Conservation (phyloP, 2,329 filamentous ascomycete genomes). For the Ophiosphaerella herpotricha region DNA sequence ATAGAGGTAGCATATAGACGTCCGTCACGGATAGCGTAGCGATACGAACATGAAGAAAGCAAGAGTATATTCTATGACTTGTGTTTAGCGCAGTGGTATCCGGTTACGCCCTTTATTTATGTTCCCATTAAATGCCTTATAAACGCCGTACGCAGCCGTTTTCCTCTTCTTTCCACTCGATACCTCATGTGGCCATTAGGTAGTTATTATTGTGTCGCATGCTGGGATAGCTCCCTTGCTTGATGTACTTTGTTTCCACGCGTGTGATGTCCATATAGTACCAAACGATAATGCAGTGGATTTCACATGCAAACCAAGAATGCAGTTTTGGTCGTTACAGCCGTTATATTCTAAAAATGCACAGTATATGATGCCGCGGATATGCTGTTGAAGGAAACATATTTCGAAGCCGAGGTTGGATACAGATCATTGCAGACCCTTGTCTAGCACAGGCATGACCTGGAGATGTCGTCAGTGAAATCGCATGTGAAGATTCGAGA, state of each 20-base stretch:
- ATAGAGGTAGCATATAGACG: too few species aligned
- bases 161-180: too few species aligned
- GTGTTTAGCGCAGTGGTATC: background rate
- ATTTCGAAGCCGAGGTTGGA: background rate
- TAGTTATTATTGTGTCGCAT: too few species aligned
- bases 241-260: too few species aligned
- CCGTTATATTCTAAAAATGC: background rate
- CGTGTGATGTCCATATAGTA: too few species aligned
- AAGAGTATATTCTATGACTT: too few species aligned
- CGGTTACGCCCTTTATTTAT: background rate
- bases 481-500: background rate
- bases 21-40: background rate
- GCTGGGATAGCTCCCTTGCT: too few species aligned
- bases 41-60: slow-evolving; percentile 1
- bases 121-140: background rate
- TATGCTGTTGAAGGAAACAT: background rate
- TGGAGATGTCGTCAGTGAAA: background rate
- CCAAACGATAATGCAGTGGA: too few species aligned
- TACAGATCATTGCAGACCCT: slow-evolving; percentile 20
- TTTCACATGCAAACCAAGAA: too few species aligned
- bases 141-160: background rate
- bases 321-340: too few species aligned
- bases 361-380: background rate
- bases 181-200: too few species aligned
- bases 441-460: slow-evolving; percentile 25